Evolutionary conservation across 805 yeast species (phyloP).

Genomic region (Saturnispora ahearnii): DNA sequence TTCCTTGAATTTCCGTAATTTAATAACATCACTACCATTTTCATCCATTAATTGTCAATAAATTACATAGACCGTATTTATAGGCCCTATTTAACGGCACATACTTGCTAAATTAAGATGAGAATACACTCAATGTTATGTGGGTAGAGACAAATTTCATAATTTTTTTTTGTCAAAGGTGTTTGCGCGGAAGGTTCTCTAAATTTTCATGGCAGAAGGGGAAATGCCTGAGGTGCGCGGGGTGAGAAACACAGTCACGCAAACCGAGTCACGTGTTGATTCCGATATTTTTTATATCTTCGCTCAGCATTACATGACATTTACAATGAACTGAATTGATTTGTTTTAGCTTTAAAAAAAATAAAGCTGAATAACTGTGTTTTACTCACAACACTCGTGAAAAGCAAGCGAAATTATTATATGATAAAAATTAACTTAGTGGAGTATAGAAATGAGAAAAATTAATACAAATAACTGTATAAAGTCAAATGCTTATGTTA

Average conservation of each 20-base stretch:
- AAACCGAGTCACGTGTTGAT: not conserved
- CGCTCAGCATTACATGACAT: not conserved
- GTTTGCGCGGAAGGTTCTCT: not conserved
- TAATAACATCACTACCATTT: too few relatives aligned
- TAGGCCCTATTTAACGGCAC: not conserved
- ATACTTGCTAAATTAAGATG: conserved; percentile 8
- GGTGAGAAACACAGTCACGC: not conserved
- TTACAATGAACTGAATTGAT: not conserved
- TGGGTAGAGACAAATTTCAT: not conserved
- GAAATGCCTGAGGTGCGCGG: conserved; percentile 1
- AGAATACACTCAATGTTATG: not conserved
- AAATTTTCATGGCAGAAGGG: not conserved
- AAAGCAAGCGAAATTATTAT: too few relatives aligned
- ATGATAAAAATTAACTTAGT: too few relatives aligned
- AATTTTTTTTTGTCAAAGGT: conserved; percentile 1
- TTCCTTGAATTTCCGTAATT: too few relatives aligned
- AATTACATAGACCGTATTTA: not conserved
- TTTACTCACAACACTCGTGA: too few relatives aligned
- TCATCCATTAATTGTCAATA: not conserved
- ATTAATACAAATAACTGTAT: too few relatives aligned
- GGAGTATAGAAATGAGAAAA: too few relatives aligned
- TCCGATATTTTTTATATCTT: not conserved
- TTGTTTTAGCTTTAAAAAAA: too few relatives aligned
- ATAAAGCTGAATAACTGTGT: too few relatives aligned
- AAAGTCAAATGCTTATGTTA: not conserved